Conservation (phyloP, 2,329 filamentous ascomycete genomes). For the Fusarium domesticum region DNA sequence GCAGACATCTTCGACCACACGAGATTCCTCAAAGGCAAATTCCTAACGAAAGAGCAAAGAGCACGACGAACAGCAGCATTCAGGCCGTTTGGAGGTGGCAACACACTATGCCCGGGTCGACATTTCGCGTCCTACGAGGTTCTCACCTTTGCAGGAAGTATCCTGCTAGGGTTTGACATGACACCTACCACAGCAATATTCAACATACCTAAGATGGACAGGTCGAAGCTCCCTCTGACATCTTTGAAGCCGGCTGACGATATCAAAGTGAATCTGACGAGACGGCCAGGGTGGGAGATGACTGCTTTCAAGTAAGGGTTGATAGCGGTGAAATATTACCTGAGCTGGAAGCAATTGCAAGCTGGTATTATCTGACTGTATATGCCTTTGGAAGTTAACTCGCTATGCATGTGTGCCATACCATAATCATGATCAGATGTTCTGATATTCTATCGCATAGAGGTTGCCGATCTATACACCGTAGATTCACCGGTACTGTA, state of each 20-base stretch:
- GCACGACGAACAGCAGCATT: conserved; percentile 13
- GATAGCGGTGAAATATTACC: no score
- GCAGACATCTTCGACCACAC: conserved; percentile 20
- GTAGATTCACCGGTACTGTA: no score
- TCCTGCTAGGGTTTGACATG: conserved; percentile 16
- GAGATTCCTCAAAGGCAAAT: conserved; percentile 11
- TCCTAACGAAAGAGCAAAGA: conserved; percentile 14
- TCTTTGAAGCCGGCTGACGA: conserved; percentile 14
- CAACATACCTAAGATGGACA: conserved; percentile 13
- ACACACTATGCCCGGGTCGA: conserved; percentile 17
- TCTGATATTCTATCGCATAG: no score
- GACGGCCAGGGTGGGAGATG: conserved; percentile 5
- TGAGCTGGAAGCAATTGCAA: no score
- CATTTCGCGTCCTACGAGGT: conserved; percentile 20
- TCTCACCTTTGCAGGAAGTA: conserved; percentile 14
- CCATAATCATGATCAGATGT: no score
- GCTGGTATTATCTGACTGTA: no score
- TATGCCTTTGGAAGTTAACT: no score
- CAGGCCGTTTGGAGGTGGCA: conserved; percentile 19
- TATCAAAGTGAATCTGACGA: conserved; percentile 5
- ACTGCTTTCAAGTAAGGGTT: conserved; percentile 1
- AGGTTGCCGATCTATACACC: no score
- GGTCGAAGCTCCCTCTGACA: conserved; percentile 18
- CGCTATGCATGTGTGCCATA: no score
- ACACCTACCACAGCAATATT: conserved; percentile 6